Evolutionary conservation across 1,139 yeast genomes (phyloP), one percentile per base, ranked within the genome.

Genomic region (Yamadazyma epiphylla): DNA sequence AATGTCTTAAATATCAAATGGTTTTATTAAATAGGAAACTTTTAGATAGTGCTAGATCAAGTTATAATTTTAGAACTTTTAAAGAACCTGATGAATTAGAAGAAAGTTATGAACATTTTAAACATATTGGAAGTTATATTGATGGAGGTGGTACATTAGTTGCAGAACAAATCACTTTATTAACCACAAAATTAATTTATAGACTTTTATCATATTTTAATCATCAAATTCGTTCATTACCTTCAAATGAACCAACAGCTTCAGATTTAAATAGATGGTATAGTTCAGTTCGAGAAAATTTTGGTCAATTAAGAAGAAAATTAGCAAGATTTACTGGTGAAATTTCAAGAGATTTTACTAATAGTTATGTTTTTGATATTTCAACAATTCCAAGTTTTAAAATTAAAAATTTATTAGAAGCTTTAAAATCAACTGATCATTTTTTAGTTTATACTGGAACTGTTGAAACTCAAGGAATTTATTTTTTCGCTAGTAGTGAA

Each of bases 1-100:
- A 80, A 32, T 85, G 95, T 43, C 83, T 87, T 12, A 70, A 74
- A 25, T 84, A 84, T 50, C 77, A 84, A 38, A 71, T 88, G 48
- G 77, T 74, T 13, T 60, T 91, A 30, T 61, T 89, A 23, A 82
- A 83, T 45, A 71, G 80, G 46, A 91, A 91, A 53, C 67, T 89
- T 30, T 63, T 87, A 32, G 95, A 87, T 45, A 77, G 89, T 39
- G 78, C 91, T 0, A 74, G 80, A 33, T 71, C 79, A 4, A 64
- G 73, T 4, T 65, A 68, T 23, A 72, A 80, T 13, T 83, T 86
- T 58, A 73, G 91, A 45, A 84, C 95, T 0, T 87, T 86, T 53
- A 87, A 87, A 49, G 96, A 88, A 49, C 94, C 96, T 0, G 98
- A 91, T 48, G 89, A 84, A 47, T 62, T 91, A 31, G 85, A 84